phyloP scores from a whole-genome alignment of 106 monocot species.

The Acorus calamus region DNA sequence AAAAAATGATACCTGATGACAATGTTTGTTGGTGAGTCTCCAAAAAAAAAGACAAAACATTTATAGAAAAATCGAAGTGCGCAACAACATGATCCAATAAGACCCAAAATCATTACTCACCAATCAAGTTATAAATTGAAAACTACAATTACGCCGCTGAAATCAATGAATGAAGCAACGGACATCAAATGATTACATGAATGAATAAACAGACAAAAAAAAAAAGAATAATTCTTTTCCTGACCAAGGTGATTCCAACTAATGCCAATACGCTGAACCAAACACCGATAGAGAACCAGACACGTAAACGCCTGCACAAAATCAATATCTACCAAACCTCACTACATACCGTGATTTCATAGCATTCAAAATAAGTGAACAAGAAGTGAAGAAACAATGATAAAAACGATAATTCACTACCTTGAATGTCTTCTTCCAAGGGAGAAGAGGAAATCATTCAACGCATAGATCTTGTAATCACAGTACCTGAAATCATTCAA shows the following conservation, averaged over 20 bases:
- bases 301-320: constrained; percentile 23
- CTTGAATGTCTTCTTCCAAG: constrained; percentile 20
- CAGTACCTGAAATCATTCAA: constrained; percentile 20
- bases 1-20: too few relatives aligned
- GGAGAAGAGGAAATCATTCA: constrained; percentile 23
- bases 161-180: neutral
- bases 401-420: constrained; percentile 1
- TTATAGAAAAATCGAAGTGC: too few relatives aligned
- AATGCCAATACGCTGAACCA: constrained; percentile 22
- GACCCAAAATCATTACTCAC: too few relatives aligned
- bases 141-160: too few relatives aligned
- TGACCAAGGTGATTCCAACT: constrained; percentile 31
- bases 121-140: too few relatives aligned
- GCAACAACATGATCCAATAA: too few relatives aligned
- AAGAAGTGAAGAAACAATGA: neutral
- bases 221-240: neutral
- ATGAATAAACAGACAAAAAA: neutral
- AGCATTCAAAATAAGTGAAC: neutral
- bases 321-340: too few relatives aligned
- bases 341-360: too few relatives aligned
- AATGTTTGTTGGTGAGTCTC: too few relatives aligned
- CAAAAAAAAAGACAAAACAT: too few relatives aligned
- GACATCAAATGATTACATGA: neutral
- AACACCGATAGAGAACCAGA: constrained; percentile 49
- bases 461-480: constrained; percentile 27